phyloP scores from a whole-genome alignment of 371 early-diverging fungal species.

The Dichotomocladium elegans region DNA sequence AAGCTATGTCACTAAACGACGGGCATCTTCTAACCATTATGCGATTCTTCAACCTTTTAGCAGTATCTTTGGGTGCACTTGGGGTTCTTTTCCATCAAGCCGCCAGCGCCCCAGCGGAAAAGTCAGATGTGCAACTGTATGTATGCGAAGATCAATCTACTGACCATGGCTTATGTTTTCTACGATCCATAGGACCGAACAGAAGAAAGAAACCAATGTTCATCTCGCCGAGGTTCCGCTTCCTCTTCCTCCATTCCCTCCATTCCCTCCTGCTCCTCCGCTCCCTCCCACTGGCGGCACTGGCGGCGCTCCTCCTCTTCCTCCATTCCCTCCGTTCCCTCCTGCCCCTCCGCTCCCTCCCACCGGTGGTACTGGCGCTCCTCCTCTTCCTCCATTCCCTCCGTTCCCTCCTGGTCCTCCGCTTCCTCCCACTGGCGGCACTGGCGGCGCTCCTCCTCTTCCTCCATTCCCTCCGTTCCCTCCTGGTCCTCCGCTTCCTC shows the following conservation, averaged over 20 bases:
- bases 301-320: neutral
- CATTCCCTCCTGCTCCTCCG: neutral
- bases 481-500: neutral
- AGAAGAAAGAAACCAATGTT: too few species aligned
- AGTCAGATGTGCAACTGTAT: too few species aligned
- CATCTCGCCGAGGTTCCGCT: too few species aligned
- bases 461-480: neutral
- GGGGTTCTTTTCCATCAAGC: too few species aligned
- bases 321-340: neutral
- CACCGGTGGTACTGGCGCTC: neutral
- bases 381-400: neutral
- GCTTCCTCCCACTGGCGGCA: neutral
- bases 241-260: neutral
- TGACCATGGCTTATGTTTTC: too few species aligned
- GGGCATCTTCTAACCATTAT: too few species aligned
- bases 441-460: neutral
- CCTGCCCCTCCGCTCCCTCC: neutral
- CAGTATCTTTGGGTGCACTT: too few species aligned
- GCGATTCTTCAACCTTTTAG: too few species aligned
- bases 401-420: neutral
- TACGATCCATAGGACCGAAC: too few species aligned
- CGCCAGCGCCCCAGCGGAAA: too few species aligned
- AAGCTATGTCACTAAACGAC: too few species aligned
- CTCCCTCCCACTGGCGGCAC: neutral
- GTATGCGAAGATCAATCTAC: too few species aligned